phyloP scores from a whole-genome alignment of 2,329 filamentous ascomycete species.

The Ophiocordyceps camponoti-saundersi region DNA sequence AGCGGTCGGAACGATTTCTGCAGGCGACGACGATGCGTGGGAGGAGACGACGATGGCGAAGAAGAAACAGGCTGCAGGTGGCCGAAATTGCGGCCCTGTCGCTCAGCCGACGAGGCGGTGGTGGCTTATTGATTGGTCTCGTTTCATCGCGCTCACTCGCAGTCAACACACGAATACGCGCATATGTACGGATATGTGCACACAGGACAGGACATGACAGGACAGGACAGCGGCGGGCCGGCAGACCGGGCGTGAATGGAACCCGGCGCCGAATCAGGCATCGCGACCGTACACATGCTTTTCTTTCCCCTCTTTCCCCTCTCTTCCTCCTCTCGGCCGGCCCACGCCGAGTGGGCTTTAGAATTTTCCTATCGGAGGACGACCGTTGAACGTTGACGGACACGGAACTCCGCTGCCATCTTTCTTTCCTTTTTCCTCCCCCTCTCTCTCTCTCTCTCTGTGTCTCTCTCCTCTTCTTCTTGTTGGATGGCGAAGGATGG shows the following conservation, averaged over 20 bases:
- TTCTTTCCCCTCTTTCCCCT: too few species aligned
- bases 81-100: not conserved
- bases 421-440: not conserved
- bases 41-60: too few species aligned
- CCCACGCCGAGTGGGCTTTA: not conserved
- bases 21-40: too few species aligned
- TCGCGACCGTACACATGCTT: not conserved
- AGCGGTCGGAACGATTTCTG: not conserved
- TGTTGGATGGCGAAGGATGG: not conserved
- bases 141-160: not conserved
- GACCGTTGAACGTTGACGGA: not conserved
- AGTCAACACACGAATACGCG: too few species aligned
- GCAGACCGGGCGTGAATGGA: not conserved
- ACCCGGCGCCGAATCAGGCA: not conserved
- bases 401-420: too few species aligned
- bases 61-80: not conserved
- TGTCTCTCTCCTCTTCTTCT: not conserved
- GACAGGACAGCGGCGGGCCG: too few species aligned
- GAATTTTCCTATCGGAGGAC: not conserved
- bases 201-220: too few species aligned
- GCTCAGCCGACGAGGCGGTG: not conserved
- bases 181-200: too few species aligned
- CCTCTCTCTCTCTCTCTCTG: not conserved
- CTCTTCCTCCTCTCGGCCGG: too few species aligned
- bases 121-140: not conserved